phyloP scores from a whole-genome alignment of 2,329 filamentous ascomycete species.

The Epichloe hybrida region DNA sequence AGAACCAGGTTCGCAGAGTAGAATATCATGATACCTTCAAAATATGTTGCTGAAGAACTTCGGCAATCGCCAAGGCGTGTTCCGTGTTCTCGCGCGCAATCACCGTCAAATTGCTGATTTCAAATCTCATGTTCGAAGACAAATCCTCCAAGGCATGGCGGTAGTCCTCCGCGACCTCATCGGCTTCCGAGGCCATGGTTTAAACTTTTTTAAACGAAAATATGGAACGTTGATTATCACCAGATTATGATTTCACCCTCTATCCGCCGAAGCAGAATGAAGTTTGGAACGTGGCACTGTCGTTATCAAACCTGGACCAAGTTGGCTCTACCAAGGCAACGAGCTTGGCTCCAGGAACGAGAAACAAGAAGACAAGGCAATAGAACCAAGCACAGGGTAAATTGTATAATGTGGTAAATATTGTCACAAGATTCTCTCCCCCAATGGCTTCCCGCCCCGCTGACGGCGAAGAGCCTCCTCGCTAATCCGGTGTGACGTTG shows the following conservation, averaged over 20 bases:
- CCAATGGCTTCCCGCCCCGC: not conserved
- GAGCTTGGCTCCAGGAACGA: not conserved
- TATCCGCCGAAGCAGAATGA: conserved; percentile 1
- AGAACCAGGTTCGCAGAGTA: not conserved
- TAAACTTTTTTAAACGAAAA: conserved; percentile 2
- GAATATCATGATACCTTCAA: conserved; percentile 53
- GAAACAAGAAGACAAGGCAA: not conserved
- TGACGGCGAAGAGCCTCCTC: conserved; percentile 1
- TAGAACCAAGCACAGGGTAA: conserved; percentile 3
- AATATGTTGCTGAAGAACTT: conserved; percentile 84
- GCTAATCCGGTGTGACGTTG: conserved; percentile 1
- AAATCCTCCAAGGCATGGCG: conserved; percentile 85
- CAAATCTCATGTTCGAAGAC: conserved; percentile 78
- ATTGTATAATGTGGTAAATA: conserved; percentile 3
- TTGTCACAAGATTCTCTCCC: conserved; percentile 1
- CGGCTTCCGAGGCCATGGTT: conserved; percentile 43
- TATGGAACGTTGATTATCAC: conserved; percentile 4
- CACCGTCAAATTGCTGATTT: conserved; percentile 93
- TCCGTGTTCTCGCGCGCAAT: conserved; percentile 97
- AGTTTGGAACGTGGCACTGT: conserved; percentile 1
- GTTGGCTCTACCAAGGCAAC: not conserved
- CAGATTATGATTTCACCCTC: not conserved
- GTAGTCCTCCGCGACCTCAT: conserved; percentile 91
- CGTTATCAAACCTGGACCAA: conserved; percentile 3
- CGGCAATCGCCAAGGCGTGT: conserved; percentile 84